Evolutionary conservation across 2,329 filamentous ascomycete species (phyloP).

Genomic region (Cladosporium austrohemisphaericum): DNA sequence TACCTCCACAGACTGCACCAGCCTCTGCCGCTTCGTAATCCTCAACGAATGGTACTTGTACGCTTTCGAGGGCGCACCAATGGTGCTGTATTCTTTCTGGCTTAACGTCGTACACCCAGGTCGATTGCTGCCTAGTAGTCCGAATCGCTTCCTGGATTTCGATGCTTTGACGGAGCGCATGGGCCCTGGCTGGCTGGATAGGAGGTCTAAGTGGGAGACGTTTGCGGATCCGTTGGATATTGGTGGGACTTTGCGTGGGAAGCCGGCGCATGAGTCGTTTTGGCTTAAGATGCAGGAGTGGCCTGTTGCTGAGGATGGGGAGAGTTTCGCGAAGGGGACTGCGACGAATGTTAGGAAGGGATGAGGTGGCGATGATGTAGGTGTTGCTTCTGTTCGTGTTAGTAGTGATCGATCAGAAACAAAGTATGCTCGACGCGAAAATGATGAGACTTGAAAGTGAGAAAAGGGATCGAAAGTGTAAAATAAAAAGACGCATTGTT

Average conservation of each 20-base stretch:
- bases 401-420: too few relatives aligned
- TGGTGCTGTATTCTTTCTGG: slow-evolving; percentile 49
- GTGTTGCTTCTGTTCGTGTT: too few relatives aligned
- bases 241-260: slow-evolving; percentile 7
- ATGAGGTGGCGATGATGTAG: neutral
- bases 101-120: slow-evolving; percentile 51
- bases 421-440: too few relatives aligned
- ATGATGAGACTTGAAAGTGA: too few relatives aligned
- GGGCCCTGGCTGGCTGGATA: slow-evolving; percentile 20
- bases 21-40: slow-evolving; percentile 33
- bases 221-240: slow-evolving; percentile 17
- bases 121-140: slow-evolving; percentile 44
- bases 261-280: slow-evolving; percentile 11
- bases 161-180: slow-evolving; percentile 49
- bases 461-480: too few relatives aligned
- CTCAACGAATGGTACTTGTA: slow-evolving; percentile 51
- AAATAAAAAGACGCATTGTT: too few relatives aligned
- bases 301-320: slow-evolving; percentile 6
- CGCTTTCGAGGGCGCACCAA: slow-evolving; percentile 50
- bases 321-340: slow-evolving; percentile 13
- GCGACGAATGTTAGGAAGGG: slow-evolving; percentile 11
- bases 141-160: slow-evolving; percentile 47
- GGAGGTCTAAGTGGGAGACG: slow-evolving; percentile 12
- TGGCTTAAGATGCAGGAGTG: slow-evolving; percentile 16
- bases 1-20: slow-evolving; percentile 20